Conservation (phyloP, 768 basidiomycete species). For the Chlorophyllum brunneum region DNA sequence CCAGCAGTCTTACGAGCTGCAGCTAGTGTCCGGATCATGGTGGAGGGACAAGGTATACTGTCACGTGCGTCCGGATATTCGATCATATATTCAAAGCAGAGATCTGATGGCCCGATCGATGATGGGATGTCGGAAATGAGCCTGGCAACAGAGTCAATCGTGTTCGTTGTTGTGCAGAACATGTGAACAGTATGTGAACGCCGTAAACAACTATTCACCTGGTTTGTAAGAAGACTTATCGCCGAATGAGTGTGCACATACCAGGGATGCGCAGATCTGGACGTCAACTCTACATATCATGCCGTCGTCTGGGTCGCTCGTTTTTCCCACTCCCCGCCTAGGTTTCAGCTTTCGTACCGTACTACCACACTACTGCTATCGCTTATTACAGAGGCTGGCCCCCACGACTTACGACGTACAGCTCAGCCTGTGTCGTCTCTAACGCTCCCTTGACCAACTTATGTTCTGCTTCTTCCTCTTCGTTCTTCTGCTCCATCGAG, state of each 20-base stretch:
- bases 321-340: constrained; percentile 9
- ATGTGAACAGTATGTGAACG: too few relatives aligned
- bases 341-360: constrained; percentile 20
- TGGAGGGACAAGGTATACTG: constrained; percentile 18
- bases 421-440: constrained; percentile 23
- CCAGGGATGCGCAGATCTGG: neutral
- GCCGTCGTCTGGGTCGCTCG: constrained; percentile 2
- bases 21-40: constrained; percentile 32
- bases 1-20: constrained; percentile 10
- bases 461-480: constrained; percentile 26
- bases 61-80: constrained; percentile 20
- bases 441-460: constrained; percentile 21
- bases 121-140: constrained; percentile 3
- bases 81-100: constrained; percentile 16
- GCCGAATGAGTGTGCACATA: neutral
- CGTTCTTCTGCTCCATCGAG: constrained; percentile 28
- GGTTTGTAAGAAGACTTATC: constrained; percentile 6
- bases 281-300: constrained; percentile 6
- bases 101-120: constrained; percentile 12
- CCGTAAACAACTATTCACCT: constrained; percentile 4
- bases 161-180: neutral
- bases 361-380: neutral
- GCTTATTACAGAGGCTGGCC: constrained; percentile 29
- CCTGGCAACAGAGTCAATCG: constrained; percentile 4
- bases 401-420: constrained; percentile 21